These are phyloP conservation scores for Graphium sp. DNA, from an alignment of 2,329 filamentous ascomycete genomes.

Conservation along the genomic window DNA sequence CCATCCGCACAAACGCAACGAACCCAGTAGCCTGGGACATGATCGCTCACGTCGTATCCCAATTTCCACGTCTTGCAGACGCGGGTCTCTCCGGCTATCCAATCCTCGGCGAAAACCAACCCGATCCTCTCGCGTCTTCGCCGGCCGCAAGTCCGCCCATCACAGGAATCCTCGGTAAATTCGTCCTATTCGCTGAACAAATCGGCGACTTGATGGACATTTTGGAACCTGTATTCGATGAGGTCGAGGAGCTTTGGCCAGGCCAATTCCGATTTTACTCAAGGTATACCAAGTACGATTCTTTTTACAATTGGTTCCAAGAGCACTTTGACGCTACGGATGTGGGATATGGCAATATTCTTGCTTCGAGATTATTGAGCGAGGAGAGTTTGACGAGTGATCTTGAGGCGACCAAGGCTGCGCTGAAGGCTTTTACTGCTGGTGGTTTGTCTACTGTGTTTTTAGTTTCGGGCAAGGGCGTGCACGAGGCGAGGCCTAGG, in stretches of 20 bases:
- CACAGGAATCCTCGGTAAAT: too few relatives aligned
- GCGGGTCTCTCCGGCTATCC: constrained; percentile 34
- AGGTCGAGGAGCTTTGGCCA: not conserved
- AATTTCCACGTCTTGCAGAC: constrained; percentile 27
- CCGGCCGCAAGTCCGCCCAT: too few relatives aligned
- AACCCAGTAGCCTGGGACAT: too few relatives aligned
- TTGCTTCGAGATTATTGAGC: constrained; percentile 27
- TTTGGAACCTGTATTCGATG: constrained; percentile 1
- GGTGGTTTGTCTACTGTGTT: constrained; percentile 15
- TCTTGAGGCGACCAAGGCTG: constrained; percentile 15
- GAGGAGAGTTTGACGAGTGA: constrained; percentile 16
- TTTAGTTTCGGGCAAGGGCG: constrained; percentile 25
- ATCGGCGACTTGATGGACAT: too few relatives aligned
- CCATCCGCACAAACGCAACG: too few relatives aligned
- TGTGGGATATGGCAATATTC: constrained; percentile 16
- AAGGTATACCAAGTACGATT: constrained; percentile 10
- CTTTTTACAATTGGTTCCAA: constrained; percentile 19
- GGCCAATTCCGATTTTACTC: not conserved
- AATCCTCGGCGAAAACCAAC: constrained; percentile 15
- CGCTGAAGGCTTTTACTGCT: constrained; percentile 16
- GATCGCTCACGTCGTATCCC: constrained; percentile 20
- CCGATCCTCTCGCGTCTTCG: too few relatives aligned
- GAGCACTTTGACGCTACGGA: constrained; percentile 16
- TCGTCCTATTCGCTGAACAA: too few relatives aligned
- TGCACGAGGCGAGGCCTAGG: constrained; percentile 21